phyloP scores from a whole-genome alignment of 2,329 filamentous ascomycete species.

The Ophiosphaerella korrae region DNA sequence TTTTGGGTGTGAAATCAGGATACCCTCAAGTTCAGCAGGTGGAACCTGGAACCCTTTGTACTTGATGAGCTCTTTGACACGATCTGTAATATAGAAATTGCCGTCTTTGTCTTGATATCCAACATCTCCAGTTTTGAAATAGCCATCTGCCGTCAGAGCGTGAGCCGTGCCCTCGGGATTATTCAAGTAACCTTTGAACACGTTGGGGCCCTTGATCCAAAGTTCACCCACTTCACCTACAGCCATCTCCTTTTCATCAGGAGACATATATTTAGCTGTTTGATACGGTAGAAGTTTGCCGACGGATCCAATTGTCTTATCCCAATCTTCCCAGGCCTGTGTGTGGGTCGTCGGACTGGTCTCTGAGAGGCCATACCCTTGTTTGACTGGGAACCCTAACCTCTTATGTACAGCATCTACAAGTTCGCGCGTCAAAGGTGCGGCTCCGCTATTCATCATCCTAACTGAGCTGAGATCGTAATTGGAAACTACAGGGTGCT shows the following conservation, averaged over 20 bases:
- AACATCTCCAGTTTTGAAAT: slow-evolving; percentile 90
- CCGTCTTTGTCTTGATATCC: slow-evolving; percentile 76
- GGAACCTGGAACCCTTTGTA: slow-evolving; percentile 56
- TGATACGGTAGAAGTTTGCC: slow-evolving; percentile 80
- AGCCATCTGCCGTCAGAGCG: slow-evolving; percentile 76
- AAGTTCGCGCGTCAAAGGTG: slow-evolving; percentile 80
- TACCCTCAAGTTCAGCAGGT: slow-evolving; percentile 55
- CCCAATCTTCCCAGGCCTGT: slow-evolving; percentile 77
- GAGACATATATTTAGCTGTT: slow-evolving; percentile 78
- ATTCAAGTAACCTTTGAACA: slow-evolving; percentile 80
- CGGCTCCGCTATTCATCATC: slow-evolving; percentile 86
- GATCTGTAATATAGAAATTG: slow-evolving; percentile 89
- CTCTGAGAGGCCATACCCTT: slow-evolving; percentile 90
- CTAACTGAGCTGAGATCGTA: slow-evolving; percentile 81
- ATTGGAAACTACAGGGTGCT: slow-evolving; percentile 76
- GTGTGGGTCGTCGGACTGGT: slow-evolving; percentile 79
- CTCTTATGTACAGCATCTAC: slow-evolving; percentile 76
- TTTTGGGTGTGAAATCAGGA: slow-evolving; percentile 49
- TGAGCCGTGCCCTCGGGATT: slow-evolving; percentile 72
- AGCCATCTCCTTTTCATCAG: slow-evolving; percentile 62
- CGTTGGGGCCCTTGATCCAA: slow-evolving; percentile 78
- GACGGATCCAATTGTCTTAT: slow-evolving; percentile 75
- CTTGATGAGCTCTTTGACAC: slow-evolving; percentile 55
- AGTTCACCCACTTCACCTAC: slow-evolving; percentile 63
- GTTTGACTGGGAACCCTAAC: slow-evolving; percentile 80